phyloP scores from a whole-genome alignment of 345 rosid genomes.

The Camelina neglecta region DNA sequence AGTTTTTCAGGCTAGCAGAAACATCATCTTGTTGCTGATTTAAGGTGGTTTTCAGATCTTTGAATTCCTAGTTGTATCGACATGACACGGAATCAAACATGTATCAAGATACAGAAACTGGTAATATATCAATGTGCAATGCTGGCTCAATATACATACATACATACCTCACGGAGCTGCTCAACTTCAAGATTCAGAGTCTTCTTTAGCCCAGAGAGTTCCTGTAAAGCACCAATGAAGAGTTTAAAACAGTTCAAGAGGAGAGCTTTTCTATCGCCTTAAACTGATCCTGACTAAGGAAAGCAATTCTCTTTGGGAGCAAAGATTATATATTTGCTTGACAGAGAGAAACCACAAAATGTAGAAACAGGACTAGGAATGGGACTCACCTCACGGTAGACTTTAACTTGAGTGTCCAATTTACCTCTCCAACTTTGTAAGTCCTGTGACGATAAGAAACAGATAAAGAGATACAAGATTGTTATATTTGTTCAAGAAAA shows the following conservation, averaged over 20 bases:
- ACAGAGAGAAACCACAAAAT: background rate
- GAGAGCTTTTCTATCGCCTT: background rate
- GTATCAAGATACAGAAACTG: slow-evolving; percentile 8
- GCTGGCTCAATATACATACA: background rate
- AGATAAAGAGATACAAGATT: background rate
- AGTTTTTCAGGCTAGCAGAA: slow-evolving; percentile 61
- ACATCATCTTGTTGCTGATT: slow-evolving; percentile 90
- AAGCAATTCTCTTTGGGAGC: background rate
- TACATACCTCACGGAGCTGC: slow-evolving; percentile 57
- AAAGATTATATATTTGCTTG: background rate
- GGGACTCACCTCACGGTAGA: slow-evolving; percentile 73
- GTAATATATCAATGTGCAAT: background rate
- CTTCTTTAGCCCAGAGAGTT: slow-evolving; percentile 72
- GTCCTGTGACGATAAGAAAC: slow-evolving; percentile 56
- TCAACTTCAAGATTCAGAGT: slow-evolving; percentile 78
- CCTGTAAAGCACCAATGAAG: slow-evolving; percentile 51
- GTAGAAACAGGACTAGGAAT: background rate
- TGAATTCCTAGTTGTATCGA: slow-evolving; percentile 58
- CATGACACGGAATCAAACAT: background rate
- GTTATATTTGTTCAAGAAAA: too few species aligned
- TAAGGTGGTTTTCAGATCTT: slow-evolving; percentile 71
- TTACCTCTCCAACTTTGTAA: slow-evolving; percentile 94
- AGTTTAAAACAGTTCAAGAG: background rate
- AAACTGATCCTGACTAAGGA: background rate
- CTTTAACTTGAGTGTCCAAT: slow-evolving; percentile 86